These are phyloP conservation scores for Metschnikowia orientalis DNA, from an alignment of 805 yeast genomes.

Conservation along the genomic window DNA sequence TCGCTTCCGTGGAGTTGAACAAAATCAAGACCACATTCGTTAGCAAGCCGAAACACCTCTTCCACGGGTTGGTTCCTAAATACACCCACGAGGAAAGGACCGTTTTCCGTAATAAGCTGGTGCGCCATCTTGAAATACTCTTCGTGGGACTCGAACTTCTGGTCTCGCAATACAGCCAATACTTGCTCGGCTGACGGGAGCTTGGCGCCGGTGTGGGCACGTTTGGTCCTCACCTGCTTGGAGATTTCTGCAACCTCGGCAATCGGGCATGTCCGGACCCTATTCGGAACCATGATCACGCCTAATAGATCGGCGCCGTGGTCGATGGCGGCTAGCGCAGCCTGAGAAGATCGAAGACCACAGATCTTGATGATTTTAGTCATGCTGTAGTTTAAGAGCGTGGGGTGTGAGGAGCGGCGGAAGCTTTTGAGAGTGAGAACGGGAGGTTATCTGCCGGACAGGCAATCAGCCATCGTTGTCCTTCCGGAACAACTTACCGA, in stretches of 20 bases:
- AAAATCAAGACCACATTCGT: constrained; percentile 56
- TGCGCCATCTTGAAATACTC: constrained; percentile 31
- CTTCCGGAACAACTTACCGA: constrained; percentile 51
- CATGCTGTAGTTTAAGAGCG: constrained; percentile 8
- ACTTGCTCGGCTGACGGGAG: constrained; percentile 21
- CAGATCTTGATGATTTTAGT: constrained; percentile 70
- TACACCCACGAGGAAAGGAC: constrained; percentile 83
- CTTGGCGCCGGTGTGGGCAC: constrained; percentile 16
- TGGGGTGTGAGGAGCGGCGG: not conserved
- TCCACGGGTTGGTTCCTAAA: constrained; percentile 75
- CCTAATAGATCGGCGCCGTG: constrained; percentile 78
- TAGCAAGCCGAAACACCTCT: constrained; percentile 47
- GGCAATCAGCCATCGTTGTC: constrained; percentile 22
- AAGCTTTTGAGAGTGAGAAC: not conserved
- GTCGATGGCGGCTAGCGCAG: constrained; percentile 66
- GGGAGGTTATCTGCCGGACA: not conserved
- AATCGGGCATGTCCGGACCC: constrained; percentile 61
- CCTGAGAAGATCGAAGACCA: constrained; percentile 65
- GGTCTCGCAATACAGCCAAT: constrained; percentile 11
- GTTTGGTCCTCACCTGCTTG: constrained; percentile 22
- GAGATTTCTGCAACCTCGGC: constrained; percentile 28
- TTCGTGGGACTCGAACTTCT: constrained; percentile 12
- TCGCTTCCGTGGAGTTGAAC: constrained; percentile 83
- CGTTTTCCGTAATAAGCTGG: constrained; percentile 32
- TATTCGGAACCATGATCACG: constrained; percentile 77